phyloP scores from a whole-genome alignment of 108 stramenopile genomes.

The Cyclotella choctawhatcheeana region DNA sequence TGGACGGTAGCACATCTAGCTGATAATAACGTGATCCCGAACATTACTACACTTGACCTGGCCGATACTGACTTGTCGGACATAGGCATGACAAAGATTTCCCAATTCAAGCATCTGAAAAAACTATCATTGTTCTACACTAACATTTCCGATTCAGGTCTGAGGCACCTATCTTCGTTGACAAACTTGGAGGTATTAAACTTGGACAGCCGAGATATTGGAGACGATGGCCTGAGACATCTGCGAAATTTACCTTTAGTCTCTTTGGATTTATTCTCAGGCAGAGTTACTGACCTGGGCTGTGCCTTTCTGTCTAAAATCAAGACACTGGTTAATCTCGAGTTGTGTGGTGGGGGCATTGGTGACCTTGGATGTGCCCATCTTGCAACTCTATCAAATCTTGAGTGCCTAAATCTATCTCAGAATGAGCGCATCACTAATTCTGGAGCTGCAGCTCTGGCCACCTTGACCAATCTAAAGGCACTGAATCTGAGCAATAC shows the following conservation, averaged over 20 bases:
- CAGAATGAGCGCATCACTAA: conserved; percentile 88
- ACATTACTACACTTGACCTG: conserved; percentile 71
- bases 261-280: conserved; percentile 82
- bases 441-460: conserved; percentile 75
- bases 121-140: conserved; percentile 78
- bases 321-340: conserved; percentile 81
- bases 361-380: conserved; percentile 77
- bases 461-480: conserved; percentile 75
- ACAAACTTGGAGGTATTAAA: conserved; percentile 68
- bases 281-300: conserved; percentile 78
- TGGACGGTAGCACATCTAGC: conserved; percentile 78
- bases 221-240: conserved; percentile 72
- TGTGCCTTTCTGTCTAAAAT: conserved; percentile 74
- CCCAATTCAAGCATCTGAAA: conserved; percentile 72
- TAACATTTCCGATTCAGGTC: conserved; percentile 43
- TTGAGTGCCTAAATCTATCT: conserved; percentile 75
- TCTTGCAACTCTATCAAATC: conserved; percentile 69
- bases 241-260: conserved; percentile 61
- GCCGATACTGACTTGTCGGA: conserved; percentile 87
- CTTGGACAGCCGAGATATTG: conserved; percentile 81
- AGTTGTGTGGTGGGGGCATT: conserved; percentile 84
- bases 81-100: conserved; percentile 72
- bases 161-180: conserved; percentile 67
- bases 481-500: conserved; percentile 84
- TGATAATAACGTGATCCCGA: conserved; percentile 77